Conservation (phyloP, 345 rosid species). For the Populus pruinosa region DNA sequence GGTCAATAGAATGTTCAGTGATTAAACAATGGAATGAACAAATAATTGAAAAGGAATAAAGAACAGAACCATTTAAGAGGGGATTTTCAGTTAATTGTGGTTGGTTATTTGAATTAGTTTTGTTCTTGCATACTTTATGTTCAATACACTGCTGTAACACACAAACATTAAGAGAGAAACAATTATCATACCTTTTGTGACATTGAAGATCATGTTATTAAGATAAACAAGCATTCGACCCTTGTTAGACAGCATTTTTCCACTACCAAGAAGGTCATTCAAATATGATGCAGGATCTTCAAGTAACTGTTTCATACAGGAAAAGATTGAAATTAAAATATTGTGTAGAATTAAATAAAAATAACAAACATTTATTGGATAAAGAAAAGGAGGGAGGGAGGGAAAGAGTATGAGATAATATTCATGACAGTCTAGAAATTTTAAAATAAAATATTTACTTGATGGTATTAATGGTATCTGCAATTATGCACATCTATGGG, state of each 20-base stretch:
- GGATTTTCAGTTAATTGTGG: not conserved
- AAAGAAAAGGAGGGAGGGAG: not conserved
- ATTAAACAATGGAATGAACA: not conserved
- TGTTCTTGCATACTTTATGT: not conserved
- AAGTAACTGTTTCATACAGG: conserved; percentile 46
- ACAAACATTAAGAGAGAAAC: not conserved
- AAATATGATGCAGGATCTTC: conserved; percentile 67
- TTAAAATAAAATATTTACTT: not conserved
- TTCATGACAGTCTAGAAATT: not conserved
- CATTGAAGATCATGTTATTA: conserved; percentile 64
- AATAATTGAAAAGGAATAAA: not conserved
- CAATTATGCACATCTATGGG: not conserved
- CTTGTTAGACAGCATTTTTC: conserved; percentile 69
- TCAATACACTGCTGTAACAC: not conserved
- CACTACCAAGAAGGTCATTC: conserved; percentile 63
- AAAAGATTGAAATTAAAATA: conserved; percentile 13
- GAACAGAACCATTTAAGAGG: not conserved
- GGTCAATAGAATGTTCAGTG: not conserved
- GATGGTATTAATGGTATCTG: not conserved
- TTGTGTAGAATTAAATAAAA: not conserved
- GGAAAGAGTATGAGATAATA: too few relatives aligned
- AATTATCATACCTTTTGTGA: conserved; percentile 49
- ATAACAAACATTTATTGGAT: not conserved
- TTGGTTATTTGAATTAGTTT: not conserved
- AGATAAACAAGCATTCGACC: conserved; percentile 66